A percentile compares a stretch with the other conserved stretches of the same genome.
phyloP scores from a whole-genome alignment of 768 basidiomycete genomes.

The Postia placenta region DNA sequence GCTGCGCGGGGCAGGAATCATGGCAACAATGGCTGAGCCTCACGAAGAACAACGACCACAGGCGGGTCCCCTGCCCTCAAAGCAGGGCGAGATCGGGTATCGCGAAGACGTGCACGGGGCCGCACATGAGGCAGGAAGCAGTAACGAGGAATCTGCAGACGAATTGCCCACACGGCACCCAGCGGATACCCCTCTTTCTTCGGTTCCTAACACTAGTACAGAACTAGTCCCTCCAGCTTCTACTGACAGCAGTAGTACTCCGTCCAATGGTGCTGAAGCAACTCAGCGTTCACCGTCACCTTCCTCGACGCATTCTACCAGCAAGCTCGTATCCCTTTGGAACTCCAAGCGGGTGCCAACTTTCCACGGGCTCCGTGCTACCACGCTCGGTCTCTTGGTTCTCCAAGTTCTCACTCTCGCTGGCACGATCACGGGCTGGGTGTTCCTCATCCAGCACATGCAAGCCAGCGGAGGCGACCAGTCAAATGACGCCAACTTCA shows the following conservation, averaged over 20 bases:
- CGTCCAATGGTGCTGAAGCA: not conserved
- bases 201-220: slow-evolving; percentile 6
- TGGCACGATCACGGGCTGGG: slow-evolving; percentile 54
- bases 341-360: slow-evolving; percentile 31
- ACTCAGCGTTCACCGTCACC: slow-evolving; percentile 9
- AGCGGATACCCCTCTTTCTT: slow-evolving; percentile 30
- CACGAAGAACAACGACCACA: slow-evolving; percentile 21
- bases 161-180: slow-evolving; percentile 44
- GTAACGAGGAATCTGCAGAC: not conserved
- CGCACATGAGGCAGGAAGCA: slow-evolving; percentile 11
- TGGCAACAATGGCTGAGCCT: slow-evolving; percentile 3
- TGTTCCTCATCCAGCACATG: slow-evolving; percentile 29
- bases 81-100: slow-evolving; percentile 64
- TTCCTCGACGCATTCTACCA: slow-evolving; percentile 15
- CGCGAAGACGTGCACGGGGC: slow-evolving; percentile 33
- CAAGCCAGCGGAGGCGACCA: not conserved
- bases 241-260: slow-evolving; percentile 4
- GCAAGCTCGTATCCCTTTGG: slow-evolving; percentile 35
- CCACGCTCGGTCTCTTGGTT: slow-evolving; percentile 36
- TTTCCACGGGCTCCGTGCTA: slow-evolving; percentile 39
- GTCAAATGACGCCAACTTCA: not conserved
- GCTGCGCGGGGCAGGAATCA: slow-evolving; percentile 11
- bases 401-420: slow-evolving; percentile 33
- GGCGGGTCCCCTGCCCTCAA: slow-evolving; percentile 57
- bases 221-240: slow-evolving; percentile 13